Base-by-base conservation (phyloP, 2,329 filamentous ascomycete species). In the Colletotrichum siamense region DNA sequence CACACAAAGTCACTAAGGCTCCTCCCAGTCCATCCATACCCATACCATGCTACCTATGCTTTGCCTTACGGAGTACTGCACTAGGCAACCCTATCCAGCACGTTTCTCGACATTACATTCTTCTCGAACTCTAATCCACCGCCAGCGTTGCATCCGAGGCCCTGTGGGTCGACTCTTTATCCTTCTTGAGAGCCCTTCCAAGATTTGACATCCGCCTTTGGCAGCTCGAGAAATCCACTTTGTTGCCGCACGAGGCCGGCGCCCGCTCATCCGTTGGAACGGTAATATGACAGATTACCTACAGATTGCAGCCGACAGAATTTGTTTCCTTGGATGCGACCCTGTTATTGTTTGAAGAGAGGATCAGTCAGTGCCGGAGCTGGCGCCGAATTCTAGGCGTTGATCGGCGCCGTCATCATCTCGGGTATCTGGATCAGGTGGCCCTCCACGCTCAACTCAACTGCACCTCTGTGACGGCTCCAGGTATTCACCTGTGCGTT, bases 331-430 rank as follows among this genome's bases (percentile, higher is more conserved):
- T 44, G 66, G 59, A 77, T 76, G 55, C 72, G 63, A 78, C 77
- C 68, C 72, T 78, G 69, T 55, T 59, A 22, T 65, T 77, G 52
- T 61, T 71, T 57, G 69, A 59, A 64, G 28, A 63, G 64, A 52
- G 52, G 64, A 73, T 73, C 72, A 76, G 57, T 73, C 67, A 78
- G 70, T 78, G 73, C 76, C 76, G 77, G 72, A 70, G 64, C 69
- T 52, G 44, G 69, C 70, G 70, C 67, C 68, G 67, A 67, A 26
- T 36, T 73, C 57, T 72, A 69, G 69, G 22, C 49, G 62, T 49
- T 70, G 77, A 79, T 79, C 76, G 70, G 57, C 76, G 71, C 69
- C 77, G 69, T 79, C 77, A 77, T 76, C 77, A 73, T 77, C 71
- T 75, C 76, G 77, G 76, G 73, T 74, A 78, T 78, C 77, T 77